Evolutionary conservation across 768 basidiomycete species (phyloP).

Genomic region (Dendrothele bispora): DNA sequence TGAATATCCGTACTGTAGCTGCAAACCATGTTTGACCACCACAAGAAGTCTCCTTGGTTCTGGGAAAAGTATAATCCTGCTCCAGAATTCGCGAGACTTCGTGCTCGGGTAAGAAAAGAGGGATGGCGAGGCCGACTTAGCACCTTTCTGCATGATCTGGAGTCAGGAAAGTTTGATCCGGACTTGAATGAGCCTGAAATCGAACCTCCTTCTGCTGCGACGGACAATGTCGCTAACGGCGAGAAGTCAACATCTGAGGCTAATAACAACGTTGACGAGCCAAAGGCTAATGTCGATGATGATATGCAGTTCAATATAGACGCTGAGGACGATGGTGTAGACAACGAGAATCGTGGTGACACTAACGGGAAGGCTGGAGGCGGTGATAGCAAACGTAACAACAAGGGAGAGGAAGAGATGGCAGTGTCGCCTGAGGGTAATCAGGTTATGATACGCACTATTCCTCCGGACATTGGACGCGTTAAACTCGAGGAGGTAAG

Average conservation of each 20-base stretch:
- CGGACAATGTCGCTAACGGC: conserved; percentile 50
- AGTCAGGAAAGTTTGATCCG: conserved; percentile 84
- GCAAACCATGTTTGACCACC: conserved; percentile 94
- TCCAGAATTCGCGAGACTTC: conserved; percentile 66
- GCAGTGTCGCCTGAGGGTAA: conserved; percentile 76
- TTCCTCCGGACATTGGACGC: conserved; percentile 90
- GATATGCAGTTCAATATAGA: conserved; percentile 77
- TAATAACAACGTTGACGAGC: conserved; percentile 51
- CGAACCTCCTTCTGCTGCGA: conserved; percentile 50
- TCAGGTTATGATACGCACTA: conserved; percentile 93
- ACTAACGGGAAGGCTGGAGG: conserved; percentile 56
- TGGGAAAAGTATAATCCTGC: conserved; percentile 90
- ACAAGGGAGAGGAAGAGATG: conserved; percentile 73
- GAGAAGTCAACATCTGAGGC: conserved; percentile 33
- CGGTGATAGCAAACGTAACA: conserved; percentile 45
- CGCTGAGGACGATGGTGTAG: conserved; percentile 67
- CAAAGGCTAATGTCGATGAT: conserved; percentile 58
- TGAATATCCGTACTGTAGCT: conserved; percentile 71
- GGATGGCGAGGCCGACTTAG: conserved; percentile 80
- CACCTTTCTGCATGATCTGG: conserved; percentile 76
- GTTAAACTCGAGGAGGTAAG: conserved; percentile 86
- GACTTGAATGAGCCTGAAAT: conserved; percentile 62
- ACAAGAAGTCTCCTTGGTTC: conserved; percentile 96
- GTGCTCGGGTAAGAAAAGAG: conserved; percentile 77
- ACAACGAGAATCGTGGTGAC: conserved; percentile 58